Evolutionary conservation across 768 basidiomycete species (phyloP).

Genomic region (Cytidiella melzeri): DNA sequence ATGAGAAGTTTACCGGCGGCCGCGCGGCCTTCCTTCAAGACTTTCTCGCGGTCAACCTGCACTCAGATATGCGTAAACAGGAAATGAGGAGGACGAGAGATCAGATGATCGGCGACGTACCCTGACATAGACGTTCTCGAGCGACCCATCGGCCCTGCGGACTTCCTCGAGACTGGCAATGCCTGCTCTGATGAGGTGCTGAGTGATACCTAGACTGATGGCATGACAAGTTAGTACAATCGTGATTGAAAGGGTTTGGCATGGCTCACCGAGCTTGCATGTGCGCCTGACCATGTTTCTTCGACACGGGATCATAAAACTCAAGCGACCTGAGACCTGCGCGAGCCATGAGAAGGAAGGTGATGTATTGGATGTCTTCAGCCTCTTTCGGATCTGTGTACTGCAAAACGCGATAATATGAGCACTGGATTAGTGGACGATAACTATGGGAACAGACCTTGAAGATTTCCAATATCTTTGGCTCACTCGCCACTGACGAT

Average conservation of each 20-base stretch:
- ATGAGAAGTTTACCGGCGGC: slow-evolving; percentile 70
- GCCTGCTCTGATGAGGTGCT: slow-evolving; percentile 66
- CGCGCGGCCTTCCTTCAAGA: slow-evolving; percentile 57
- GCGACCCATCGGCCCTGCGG: slow-evolving; percentile 45
- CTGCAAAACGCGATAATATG: slow-evolving; percentile 30
- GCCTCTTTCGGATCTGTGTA: slow-evolving; percentile 62
- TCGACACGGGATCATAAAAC: slow-evolving; percentile 72
- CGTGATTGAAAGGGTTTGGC: not conserved
- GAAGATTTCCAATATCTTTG: slow-evolving; percentile 75
- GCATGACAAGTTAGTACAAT: not conserved
- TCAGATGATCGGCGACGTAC: slow-evolving; percentile 37
- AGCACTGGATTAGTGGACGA: not conserved
- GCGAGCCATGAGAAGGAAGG: slow-evolving; percentile 83
- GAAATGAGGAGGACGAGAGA: not conserved
- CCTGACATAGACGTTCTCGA: slow-evolving; percentile 65
- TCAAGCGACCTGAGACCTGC: slow-evolving; percentile 75
- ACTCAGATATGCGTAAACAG: too few relatives aligned
- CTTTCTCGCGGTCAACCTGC: slow-evolving; percentile 67
- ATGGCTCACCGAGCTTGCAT: slow-evolving; percentile 76
- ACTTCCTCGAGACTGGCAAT: slow-evolving; percentile 68
- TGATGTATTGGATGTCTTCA: slow-evolving; percentile 75
- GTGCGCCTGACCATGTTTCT: slow-evolving; percentile 85
- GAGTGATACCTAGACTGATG: slow-evolving; percentile 74
- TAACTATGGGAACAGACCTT: slow-evolving; percentile 38
- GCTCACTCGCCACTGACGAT: slow-evolving; percentile 67